phyloP scores from a whole-genome alignment of 805 yeast species.

The Wickerhamiella allomyrinae region DNA sequence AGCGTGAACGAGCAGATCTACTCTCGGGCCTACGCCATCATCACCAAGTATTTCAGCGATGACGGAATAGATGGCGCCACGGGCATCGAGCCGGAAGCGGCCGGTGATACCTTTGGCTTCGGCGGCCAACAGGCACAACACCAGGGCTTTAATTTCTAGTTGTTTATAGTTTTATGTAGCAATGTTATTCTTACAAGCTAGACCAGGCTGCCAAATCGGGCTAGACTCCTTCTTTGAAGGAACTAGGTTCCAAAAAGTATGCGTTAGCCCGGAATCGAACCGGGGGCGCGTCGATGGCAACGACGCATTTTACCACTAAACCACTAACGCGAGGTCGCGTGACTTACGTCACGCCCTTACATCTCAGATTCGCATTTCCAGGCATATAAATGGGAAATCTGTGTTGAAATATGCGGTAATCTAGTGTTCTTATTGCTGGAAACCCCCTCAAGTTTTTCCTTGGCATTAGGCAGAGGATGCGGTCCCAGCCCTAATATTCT shows the following conservation, averaged over 20 bases:
- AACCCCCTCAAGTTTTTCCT: no score
- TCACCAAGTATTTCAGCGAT: slow-evolving; percentile 80
- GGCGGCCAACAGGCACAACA: slow-evolving; percentile 28
- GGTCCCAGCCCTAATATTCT: no score
- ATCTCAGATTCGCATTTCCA: no score
- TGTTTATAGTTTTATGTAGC: not conserved
- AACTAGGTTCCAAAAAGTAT: slow-evolving; percentile 6
- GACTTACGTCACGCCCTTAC: no score
- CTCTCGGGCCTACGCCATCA: slow-evolving; percentile 76
- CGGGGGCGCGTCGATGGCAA: slow-evolving; percentile 17
- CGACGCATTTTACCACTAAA: slow-evolving; percentile 14
- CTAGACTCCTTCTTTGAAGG: no score
- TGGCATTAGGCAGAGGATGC: no score
- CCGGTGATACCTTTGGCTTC: slow-evolving; percentile 76
- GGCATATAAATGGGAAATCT: no score
- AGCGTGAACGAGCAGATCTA: slow-evolving; percentile 87
- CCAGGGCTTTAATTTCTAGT: slow-evolving; percentile 1
- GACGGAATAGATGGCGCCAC: slow-evolving; percentile 44
- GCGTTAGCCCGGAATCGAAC: slow-evolving; percentile 19
- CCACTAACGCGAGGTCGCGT: slow-evolving; percentile 9
- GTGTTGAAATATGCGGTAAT: no score
- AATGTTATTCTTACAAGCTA: not conserved
- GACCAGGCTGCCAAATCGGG: no score
- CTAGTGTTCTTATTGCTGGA: no score
- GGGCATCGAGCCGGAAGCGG: slow-evolving; percentile 56